Evolutionary conservation across 371 early-diverging fungal genomes (phyloP).

Genomic region (Rhizopus sp.): DNA sequence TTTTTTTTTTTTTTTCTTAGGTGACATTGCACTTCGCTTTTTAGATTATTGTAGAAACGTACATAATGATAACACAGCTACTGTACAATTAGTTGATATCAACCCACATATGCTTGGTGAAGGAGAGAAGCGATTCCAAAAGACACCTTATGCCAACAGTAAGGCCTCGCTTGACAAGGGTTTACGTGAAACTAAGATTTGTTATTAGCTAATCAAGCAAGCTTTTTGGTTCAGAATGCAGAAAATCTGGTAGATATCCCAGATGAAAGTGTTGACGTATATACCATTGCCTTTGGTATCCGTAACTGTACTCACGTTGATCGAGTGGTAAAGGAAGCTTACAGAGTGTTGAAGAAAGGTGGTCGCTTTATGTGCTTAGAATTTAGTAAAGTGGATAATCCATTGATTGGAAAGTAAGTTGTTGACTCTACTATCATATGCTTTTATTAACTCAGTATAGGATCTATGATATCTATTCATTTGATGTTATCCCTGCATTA

Average conservation of each 20-base stretch:
- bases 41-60: slow-evolving; percentile 77
- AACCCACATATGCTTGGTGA: slow-evolving; percentile 95
- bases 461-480: slow-evolving; percentile 91
- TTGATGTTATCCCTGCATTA: slow-evolving; percentile 89
- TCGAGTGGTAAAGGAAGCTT: slow-evolving; percentile 84
- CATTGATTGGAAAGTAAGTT: slow-evolving; percentile 74
- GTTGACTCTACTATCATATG: not conserved
- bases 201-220: slow-evolving; percentile 55
- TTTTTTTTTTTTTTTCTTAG: slow-evolving; percentile 30
- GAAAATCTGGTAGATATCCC: slow-evolving; percentile 79
- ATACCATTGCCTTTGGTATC: slow-evolving; percentile 96
- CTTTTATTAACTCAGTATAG: slow-evolving; percentile 28
- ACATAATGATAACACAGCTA: slow-evolving; percentile 66
- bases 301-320: slow-evolving; percentile 96
- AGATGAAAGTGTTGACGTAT: slow-evolving; percentile 84
- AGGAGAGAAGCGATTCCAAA: slow-evolving; percentile 77
- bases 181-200: not conserved
- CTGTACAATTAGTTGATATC: slow-evolving; percentile 93
- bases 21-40: slow-evolving; percentile 95
- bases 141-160: slow-evolving; percentile 63
- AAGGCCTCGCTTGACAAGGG: slow-evolving; percentile 20
- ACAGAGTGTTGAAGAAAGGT: slow-evolving; percentile 92
- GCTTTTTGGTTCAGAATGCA: slow-evolving; percentile 88
- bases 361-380: slow-evolving; percentile 96
- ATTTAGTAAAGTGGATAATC: slow-evolving; percentile 91